Base-by-base conservation (phyloP, 306 rosid species). In the Rosa persica region DNA sequence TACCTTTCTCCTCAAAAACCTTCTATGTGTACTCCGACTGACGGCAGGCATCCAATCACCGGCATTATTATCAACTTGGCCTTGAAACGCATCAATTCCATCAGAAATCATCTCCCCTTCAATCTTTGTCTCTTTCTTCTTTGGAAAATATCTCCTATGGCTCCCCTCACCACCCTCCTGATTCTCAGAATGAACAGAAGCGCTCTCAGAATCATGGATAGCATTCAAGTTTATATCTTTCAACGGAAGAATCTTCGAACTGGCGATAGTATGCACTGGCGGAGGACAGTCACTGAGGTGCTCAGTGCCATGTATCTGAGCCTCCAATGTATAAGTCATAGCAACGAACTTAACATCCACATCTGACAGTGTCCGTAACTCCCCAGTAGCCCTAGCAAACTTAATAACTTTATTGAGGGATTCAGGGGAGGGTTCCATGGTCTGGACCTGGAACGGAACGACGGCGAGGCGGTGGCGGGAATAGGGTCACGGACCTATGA, bases 11-110 rank as follows among this genome's bases (percentile, higher is more conserved):
- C 97, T 86, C 23, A 89, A 78, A 81, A 42, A 91, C 80, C 94
- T 89, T 85, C 99, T 91, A 75, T 90, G 96, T 43, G 99, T 91
- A 81, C 97, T 95, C 58, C 93, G 84, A 82, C 98, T 86, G 52
- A 93, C 97, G 51, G 97, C 97, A 60, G 97, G 96, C 87, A 82
- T 84, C 99, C 97, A 95, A 74, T 93, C 92, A 66, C 88, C 93
- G 47, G 75, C 90, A 83, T 81, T 77, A 48, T 80, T 93, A 81
- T 91, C 92, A 75, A 76, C 46, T 70, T 87, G 87, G 64, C 97
- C 97, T 66, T 84, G 86, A 4, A 98, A 93, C 5, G 94, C 99
- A 84, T 95, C 98, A 68, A 95, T 52, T 57, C 99, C 98, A 73
- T 81, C 74, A 0, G 90, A 88, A 70, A 91, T 96, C 87, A 88